phyloP scores from a whole-genome alignment of 192 early-diverging fungal species.

The Mortierella hygrophila region DNA sequence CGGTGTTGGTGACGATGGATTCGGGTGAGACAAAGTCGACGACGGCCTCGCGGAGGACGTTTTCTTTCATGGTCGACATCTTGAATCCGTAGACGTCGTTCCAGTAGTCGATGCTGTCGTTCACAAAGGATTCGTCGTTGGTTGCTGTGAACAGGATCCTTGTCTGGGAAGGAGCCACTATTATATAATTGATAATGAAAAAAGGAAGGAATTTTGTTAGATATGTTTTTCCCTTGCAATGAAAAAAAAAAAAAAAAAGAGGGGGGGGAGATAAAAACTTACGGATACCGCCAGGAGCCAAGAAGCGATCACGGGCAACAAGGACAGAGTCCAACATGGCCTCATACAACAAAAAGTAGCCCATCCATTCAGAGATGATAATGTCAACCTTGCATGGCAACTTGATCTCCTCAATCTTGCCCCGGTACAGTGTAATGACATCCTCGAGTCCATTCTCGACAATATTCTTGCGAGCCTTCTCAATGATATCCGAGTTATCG shows the following conservation, averaged over 20 bases:
- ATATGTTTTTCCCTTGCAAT: background rate
- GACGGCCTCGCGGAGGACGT: slow-evolving; percentile 90
- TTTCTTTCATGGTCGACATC: slow-evolving; percentile 93
- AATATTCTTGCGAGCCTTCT: slow-evolving; percentile 94
- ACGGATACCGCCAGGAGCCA: slow-evolving; percentile 83
- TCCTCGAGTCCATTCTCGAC: slow-evolving; percentile 93
- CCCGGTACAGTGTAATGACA: slow-evolving; percentile 91
- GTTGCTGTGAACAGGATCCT: slow-evolving; percentile 78
- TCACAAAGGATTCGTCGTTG: slow-evolving; percentile 90
- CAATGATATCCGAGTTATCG: slow-evolving; percentile 98
- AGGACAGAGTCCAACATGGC: slow-evolving; percentile 99
- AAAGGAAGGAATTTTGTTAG: background rate
- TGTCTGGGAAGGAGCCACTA: slow-evolving; percentile 60
- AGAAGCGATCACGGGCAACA: slow-evolving; percentile 91
- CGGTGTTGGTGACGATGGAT: slow-evolving; percentile 83
- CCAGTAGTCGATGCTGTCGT: slow-evolving; percentile 72
- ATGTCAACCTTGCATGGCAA: slow-evolving; percentile 98
- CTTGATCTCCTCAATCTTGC: slow-evolving; percentile 97
- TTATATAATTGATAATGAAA: background rate
- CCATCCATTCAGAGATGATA: slow-evolving; percentile 99
- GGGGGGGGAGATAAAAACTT: slow-evolving; percentile 65
- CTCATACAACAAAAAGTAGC: slow-evolving; percentile 98
- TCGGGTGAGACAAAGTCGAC: slow-evolving; percentile 96
- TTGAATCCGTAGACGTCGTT: slow-evolving; percentile 77
- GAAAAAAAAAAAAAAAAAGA: slow-evolving; percentile 5